Evolutionary conservation across 352 stramenopile species (phyloP), one percentile per base, ranked within the genome.

Genomic region (Pseudoperonospora humuli): DNA sequence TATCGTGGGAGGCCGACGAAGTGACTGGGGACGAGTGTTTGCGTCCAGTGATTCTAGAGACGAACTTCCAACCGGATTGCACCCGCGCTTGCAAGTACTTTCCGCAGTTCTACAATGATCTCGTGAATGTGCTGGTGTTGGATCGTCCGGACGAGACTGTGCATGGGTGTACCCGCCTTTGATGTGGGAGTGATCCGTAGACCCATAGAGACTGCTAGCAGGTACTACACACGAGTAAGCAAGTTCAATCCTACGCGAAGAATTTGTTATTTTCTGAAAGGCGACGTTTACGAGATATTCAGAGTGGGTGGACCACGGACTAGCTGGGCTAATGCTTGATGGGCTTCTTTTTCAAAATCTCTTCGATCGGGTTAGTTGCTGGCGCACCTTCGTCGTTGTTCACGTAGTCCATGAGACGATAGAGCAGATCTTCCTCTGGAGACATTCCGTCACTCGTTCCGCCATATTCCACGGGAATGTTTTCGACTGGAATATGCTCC

Each of bases 391-490:
- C 65, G 9, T 86, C 74, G 36, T 79, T 67, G 51, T 91, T 91
- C 17, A 86, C 55, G 21, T 70, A 83, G 9, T 70, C 68, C 75
- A 88, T 87, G 31, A 88, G 62, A 23, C 72, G 69, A 41, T 76
- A 79, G n/a, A 91, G 57, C 50, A 82, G 45, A 32, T 70, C 65
- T 50, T 91, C 78, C 41, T 91, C 78, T 25, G 55, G 53, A 33
- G 75, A 80, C 48, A 66, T 80, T 21, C 74, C 75, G 14, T 67
- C 54, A 46, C 75, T 87, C 27, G 58, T 49, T 32, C 79, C 79
- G 25, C 79, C 76, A 28, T 89, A 92, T 56, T 92, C 79, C 11
- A 70, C 75, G 1, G 79, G 79, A 31, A 92, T 89, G 42, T 85
- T 89, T 33, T 87, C 75, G 14, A 78, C 46, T 3, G 70, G 68